These are phyloP conservation scores for Allomyces javanicus DNA, from an alignment of 192 early-diverging fungal species.

Conservation along the genomic window DNA sequence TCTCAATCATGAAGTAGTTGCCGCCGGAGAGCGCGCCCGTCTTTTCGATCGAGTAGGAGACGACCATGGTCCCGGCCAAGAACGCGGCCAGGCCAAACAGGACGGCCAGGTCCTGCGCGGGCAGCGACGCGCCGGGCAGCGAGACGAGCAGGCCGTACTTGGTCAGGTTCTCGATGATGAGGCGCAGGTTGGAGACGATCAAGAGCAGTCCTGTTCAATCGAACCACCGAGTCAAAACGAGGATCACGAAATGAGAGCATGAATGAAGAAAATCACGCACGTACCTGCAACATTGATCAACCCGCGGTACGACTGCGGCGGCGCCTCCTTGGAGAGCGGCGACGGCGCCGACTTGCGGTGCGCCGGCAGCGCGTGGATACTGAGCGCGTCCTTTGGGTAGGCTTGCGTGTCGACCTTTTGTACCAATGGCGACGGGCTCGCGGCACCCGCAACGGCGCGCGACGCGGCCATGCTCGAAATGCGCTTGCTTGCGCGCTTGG, in stretches of 20 bases:
- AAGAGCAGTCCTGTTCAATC: conserved; percentile 38
- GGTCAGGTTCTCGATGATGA: conserved; percentile 71
- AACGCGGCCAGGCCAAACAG: conserved; percentile 24
- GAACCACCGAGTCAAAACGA: conserved; percentile 1
- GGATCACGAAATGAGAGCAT: conserved; percentile 1
- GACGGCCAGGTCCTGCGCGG: conserved; percentile 34
- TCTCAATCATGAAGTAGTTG: neutral
- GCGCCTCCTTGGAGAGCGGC: conserved; percentile 63
- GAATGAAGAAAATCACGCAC: conserved; percentile 2
- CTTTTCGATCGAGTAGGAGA: conserved; percentile 40
- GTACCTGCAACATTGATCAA: conserved; percentile 55
- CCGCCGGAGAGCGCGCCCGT: conserved; percentile 7
- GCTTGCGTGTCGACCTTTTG: neutral
- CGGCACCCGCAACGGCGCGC: too few species aligned
- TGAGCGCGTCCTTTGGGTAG: neutral
- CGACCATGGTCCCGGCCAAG: conserved; percentile 29
- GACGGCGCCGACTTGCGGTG: conserved; percentile 44
- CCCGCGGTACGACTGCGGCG: conserved; percentile 67
- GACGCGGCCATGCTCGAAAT: too few species aligned
- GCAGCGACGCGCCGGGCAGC: conserved; percentile 35
- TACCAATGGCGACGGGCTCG: too few species aligned
- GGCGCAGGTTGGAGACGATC: conserved; percentile 57
- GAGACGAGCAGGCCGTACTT: conserved; percentile 70
- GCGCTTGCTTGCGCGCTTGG: too few species aligned
- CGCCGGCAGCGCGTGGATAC: conserved; percentile 28